Base-by-base conservation (phyloP, 2,329 filamentous ascomycete genomes). In the Fusarium annulatum region DNA sequence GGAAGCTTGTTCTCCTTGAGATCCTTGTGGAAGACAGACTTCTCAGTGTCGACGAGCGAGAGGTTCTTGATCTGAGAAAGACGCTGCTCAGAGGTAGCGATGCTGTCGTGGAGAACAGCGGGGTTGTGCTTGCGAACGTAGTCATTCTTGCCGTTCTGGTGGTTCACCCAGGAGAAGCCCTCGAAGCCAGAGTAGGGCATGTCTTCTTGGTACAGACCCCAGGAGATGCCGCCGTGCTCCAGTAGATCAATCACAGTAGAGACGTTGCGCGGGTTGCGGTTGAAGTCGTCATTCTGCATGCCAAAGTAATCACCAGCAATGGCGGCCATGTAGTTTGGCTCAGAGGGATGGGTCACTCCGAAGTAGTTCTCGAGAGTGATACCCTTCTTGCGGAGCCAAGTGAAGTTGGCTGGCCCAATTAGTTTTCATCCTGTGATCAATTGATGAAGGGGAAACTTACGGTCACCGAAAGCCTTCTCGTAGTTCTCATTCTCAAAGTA, bases 81-180 rank as follows among this genome's bases (percentile, higher is more conserved):
- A 33, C 93, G 90, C 26, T 89, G 85, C 34, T 86, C 81, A 56
- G 86, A 87, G 59, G 86, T 84, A 65, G 91, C 87, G 58, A 93
- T 86, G 41, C 88, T 89, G 79, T 94, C 88, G 82, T 89, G 94
- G 61, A 92, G 85, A 64, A 95, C 84, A 21, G 86, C 82, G 53
- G 88, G 85, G 81, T 95, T 94, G 84, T 96, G 94, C 84, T 96
- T 96, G 79, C 94, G 91, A 12, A 96, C 93, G 79, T 96, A 96
- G 83, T 92, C 90, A 77, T 95, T 93, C 55, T 88, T 86, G 36
- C 88, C 88, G 6, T 88, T 93, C 74, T 89, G 70, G 72, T 90
- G 89, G 81, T 94, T 94, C 63, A 89, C 85, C 80, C 85, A 94
- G 1, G 83, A 84, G 41, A 81, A 81, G 30, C 93, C 93, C 80